phyloP scores from a whole-genome alignment of 192 early-diverging fungal species.

The Backusella mclennaniae region DNA sequence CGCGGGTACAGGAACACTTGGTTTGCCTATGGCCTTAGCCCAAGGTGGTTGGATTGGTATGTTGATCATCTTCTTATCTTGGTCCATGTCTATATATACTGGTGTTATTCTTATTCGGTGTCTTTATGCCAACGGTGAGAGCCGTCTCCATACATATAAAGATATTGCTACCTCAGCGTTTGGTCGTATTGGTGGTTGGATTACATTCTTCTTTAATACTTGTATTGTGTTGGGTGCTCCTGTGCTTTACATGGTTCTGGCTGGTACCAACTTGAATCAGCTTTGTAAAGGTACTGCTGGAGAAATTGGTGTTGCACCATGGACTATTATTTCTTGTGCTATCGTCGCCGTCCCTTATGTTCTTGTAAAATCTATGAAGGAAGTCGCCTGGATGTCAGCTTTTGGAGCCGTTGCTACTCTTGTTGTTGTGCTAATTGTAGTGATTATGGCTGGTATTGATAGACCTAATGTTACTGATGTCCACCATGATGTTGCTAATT shows the following conservation, averaged over 20 bases:
- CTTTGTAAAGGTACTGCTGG: conserved; percentile 40
- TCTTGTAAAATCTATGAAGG: conserved; percentile 72
- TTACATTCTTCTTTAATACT: conserved; percentile 64
- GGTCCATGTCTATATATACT: conserved; percentile 22
- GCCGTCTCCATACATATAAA: conserved; percentile 58
- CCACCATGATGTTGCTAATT: conserved; percentile 52
- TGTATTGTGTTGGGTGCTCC: conserved; percentile 68
- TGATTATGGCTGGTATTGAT: conserved; percentile 54
- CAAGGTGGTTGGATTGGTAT: conserved; percentile 58
- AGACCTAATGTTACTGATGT: conserved; percentile 33
- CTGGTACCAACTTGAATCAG: conserved; percentile 71
- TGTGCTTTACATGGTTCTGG: conserved; percentile 69
- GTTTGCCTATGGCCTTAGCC: conserved; percentile 76
- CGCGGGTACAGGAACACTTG: conserved; percentile 80
- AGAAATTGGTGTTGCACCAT: conserved; percentile 46
- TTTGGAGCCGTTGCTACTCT: conserved; percentile 77
- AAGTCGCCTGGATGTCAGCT: conserved; percentile 71
- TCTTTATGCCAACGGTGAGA: conserved; percentile 20
- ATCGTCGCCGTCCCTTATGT: conserved; percentile 73
- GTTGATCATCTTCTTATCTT: conserved; percentile 26
- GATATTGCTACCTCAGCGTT: conserved; percentile 72
- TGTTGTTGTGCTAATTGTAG: conserved; percentile 70
- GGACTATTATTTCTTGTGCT: conserved; percentile 63
- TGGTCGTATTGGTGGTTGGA: conserved; percentile 62
- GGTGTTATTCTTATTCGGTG: conserved; percentile 28